A percentile compares a stretch with the other conserved stretches of the same genome.
Conservation (phyloP, 768 basidiomycete genomes). For the Pulveroboletus ravenelii region DNA sequence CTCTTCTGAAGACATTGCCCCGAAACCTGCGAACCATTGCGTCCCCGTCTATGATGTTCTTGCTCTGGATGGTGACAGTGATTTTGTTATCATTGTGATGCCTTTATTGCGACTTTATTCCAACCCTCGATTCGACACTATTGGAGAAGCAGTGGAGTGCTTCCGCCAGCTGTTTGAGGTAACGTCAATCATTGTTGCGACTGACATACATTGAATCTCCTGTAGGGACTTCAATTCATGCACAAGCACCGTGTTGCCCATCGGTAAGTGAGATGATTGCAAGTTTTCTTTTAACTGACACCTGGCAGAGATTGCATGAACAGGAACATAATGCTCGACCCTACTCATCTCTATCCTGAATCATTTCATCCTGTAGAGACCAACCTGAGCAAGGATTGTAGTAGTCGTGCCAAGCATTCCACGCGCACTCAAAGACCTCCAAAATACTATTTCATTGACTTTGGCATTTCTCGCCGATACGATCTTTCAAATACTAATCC, state of each 20-base stretch:
- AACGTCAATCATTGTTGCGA: no score
- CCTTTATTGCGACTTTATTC: no score
- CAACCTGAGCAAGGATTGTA: constrained; percentile 17
- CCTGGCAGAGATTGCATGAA: constrained; percentile 22
- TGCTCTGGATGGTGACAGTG: no score
- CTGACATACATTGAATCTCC: constrained; percentile 29
- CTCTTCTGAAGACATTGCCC: no score
- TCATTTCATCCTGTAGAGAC: constrained; percentile 24
- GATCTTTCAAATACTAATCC: constrained; percentile 22
- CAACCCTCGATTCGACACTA: no score
- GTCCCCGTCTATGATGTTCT: no score
- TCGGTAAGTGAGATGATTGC: neutral
- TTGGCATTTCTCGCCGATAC: constrained; percentile 28
- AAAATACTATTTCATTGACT: constrained; percentile 11
- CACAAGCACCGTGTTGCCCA: constrained; percentile 19
- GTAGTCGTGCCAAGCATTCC: constrained; percentile 10
- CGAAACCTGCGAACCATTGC: no score
- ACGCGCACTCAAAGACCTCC: constrained; percentile 18
- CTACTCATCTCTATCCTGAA: constrained; percentile 21
- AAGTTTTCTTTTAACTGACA: neutral
- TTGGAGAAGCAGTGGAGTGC: no score
- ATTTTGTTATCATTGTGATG: no score
- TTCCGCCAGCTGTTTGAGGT: no score
- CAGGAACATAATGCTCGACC: constrained; percentile 35
- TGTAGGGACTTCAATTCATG: constrained; percentile 25